These are phyloP conservation scores for Citrus cavaleriei DNA, from an alignment of 345 rosid genomes.

Conservation along the genomic window DNA sequence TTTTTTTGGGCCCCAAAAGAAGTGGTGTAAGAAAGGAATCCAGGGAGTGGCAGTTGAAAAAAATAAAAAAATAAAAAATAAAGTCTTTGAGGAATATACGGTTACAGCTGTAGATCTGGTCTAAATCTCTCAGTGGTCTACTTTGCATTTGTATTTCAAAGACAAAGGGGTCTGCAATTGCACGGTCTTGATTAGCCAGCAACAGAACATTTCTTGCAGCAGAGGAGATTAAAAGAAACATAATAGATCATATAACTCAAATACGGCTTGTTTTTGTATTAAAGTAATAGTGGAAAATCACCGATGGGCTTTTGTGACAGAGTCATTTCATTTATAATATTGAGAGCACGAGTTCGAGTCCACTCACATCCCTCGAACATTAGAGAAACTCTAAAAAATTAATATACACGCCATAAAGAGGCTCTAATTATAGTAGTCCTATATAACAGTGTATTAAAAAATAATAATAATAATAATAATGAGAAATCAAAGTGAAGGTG, in stretches of 20 bases:
- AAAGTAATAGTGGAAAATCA: background rate
- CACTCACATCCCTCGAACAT: too few species aligned
- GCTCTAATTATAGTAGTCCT: too few species aligned
- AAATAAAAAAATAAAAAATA: background rate
- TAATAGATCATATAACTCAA: too few species aligned
- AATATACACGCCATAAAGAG: too few species aligned
- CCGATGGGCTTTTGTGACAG: accelerated
- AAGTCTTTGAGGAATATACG: constrained; percentile 1
- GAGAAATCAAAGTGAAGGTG: background rate
- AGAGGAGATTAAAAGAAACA: too few species aligned
- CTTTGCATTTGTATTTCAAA: background rate
- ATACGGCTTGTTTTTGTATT: too few species aligned
- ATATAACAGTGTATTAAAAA: background rate
- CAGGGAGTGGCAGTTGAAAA: background rate
- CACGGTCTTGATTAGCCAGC: background rate
- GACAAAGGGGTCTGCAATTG: background rate
- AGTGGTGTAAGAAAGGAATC: background rate
- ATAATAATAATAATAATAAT: background rate
- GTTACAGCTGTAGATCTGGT: constrained; percentile 11
- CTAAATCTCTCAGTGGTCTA: background rate
- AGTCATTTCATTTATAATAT: too few species aligned
- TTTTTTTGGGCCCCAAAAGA: background rate
- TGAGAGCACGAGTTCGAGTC: too few species aligned
- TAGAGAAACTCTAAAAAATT: accelerated
- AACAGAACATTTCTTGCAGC: background rate